Conservation (phyloP, 495 filamentous ascomycete genomes). For the Neurospora sp. region DNA sequence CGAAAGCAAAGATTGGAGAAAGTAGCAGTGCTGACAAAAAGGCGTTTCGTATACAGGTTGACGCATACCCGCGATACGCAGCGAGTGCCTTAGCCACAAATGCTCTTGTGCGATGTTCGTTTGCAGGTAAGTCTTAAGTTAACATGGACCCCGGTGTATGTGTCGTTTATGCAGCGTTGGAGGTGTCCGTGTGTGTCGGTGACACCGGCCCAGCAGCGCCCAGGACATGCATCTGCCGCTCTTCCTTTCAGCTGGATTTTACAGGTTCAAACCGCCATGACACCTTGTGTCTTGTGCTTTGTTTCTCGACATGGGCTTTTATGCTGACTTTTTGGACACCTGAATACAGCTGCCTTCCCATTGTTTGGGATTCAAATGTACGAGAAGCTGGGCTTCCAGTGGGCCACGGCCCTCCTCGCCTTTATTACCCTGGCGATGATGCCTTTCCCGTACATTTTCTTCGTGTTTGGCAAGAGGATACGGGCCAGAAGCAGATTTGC, state of each 20-base stretch:
- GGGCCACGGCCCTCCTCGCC: slow-evolving; percentile 59
- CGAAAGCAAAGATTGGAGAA: slow-evolving; percentile 1
- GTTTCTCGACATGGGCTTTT: slow-evolving; percentile 6
- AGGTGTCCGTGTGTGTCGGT: neutral
- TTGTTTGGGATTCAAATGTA: slow-evolving; percentile 52
- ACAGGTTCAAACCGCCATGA: slow-evolving; percentile 20
- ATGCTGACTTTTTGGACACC: slow-evolving; percentile 4
- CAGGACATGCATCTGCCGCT: slow-evolving; percentile 16
- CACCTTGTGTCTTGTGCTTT: slow-evolving; percentile 38
- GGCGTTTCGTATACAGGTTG: slow-evolving; percentile 41
- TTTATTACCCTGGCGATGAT: slow-evolving; percentile 61
- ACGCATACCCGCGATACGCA: slow-evolving; percentile 84
- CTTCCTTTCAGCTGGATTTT: slow-evolving; percentile 42
- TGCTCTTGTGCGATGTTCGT: slow-evolving; percentile 68
- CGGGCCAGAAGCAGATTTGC: slow-evolving; percentile 42
- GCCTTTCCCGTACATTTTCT: slow-evolving; percentile 65
- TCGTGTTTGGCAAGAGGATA: slow-evolving; percentile 49
- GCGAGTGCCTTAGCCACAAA: slow-evolving; percentile 86
- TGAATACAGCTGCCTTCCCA: slow-evolving; percentile 36
- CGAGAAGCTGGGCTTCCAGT: slow-evolving; percentile 55
- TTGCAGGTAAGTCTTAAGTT: slow-evolving; percentile 61
- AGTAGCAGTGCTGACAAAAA: slow-evolving; percentile 16
- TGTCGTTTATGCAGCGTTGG: neutral
- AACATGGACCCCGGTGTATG: slow-evolving; percentile 5
- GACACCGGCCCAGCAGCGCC: neutral